Evolutionary conservation across 768 basidiomycete species (phyloP).

Genomic region (Suillus americanus): DNA sequence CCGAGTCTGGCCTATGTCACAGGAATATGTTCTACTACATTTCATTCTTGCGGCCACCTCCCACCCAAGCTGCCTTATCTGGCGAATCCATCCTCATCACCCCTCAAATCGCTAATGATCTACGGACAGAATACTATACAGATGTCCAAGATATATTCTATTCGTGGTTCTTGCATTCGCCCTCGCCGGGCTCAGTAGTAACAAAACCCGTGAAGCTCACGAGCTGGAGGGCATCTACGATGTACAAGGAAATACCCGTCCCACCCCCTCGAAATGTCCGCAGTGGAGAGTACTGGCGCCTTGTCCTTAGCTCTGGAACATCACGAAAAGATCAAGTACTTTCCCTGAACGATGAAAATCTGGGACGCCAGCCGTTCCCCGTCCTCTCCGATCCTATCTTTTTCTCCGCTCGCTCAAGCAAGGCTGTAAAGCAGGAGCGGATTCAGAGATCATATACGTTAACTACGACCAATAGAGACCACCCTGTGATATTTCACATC

Average conservation of each 20-base stretch:
- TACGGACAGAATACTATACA: conserved; percentile 73
- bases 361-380: conserved; percentile 53
- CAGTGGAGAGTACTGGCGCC: conserved; percentile 62
- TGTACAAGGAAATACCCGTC: conserved; percentile 76
- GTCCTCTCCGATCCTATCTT: conserved; percentile 70
- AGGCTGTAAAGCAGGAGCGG: conserved; percentile 60
- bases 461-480: conserved; percentile 20
- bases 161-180: conserved; percentile 49
- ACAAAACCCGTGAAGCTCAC: conserved; percentile 65
- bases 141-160: conserved; percentile 65
- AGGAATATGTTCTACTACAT: conserved; percentile 69
- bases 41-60: conserved; percentile 88
- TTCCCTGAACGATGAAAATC: conserved; percentile 38
- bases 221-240: conserved; percentile 63
- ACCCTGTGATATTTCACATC: conserved; percentile 44
- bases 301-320: conserved; percentile 52
- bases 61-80: conserved; percentile 45
- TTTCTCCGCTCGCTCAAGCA: conserved; percentile 34
- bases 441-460: conserved; percentile 58
- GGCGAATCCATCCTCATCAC: conserved; percentile 54
- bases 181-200: conserved; percentile 20
- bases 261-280: conserved; percentile 55
- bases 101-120: conserved; percentile 87
- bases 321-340: conserved; percentile 32
- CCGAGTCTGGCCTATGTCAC: neutral